A percentile compares a stretch with the other conserved stretches of the same genome.
Evolutionary conservation across 1,284 basidiomycete species (phyloP).

Genomic region (Anthracocystis setariae): DNA sequence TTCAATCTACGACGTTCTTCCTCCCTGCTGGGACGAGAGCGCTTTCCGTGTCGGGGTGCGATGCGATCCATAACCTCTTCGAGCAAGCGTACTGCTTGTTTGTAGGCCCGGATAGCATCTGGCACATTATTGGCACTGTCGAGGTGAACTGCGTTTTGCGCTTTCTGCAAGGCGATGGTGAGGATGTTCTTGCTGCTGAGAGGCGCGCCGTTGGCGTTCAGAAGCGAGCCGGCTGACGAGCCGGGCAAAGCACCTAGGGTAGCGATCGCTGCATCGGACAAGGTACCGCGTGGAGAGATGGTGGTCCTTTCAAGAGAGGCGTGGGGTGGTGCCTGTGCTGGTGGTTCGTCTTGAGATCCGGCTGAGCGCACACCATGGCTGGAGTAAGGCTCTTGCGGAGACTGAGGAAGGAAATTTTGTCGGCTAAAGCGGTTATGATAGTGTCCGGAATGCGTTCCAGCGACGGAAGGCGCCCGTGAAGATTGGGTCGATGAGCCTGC

Average conservation of each 20-base stretch:
- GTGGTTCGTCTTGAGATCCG: slow-evolving; percentile 1
- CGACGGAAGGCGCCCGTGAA: slow-evolving; percentile 35
- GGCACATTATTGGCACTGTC: slow-evolving; percentile 68
- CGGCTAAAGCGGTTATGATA: slow-evolving; percentile 50
- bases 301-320: slow-evolving; percentile 13
- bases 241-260: slow-evolving; percentile 51
- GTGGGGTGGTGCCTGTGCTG: slow-evolving; percentile 1
- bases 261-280: slow-evolving; percentile 52
- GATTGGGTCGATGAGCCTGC: slow-evolving; percentile 16
- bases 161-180: slow-evolving; percentile 68
- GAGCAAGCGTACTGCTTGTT: slow-evolving; percentile 67
- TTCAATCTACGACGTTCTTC: slow-evolving; percentile 67
- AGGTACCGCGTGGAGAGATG: slow-evolving; percentile 25
- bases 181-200: slow-evolving; percentile 67
- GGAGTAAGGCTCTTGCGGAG: slow-evolving; percentile 5
- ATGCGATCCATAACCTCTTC: slow-evolving; percentile 69
- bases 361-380: slow-evolving; percentile 4
- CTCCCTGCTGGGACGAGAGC: slow-evolving; percentile 57
- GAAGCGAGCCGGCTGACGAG: slow-evolving; percentile 31
- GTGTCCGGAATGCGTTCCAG: slow-evolving; percentile 14
- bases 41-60: slow-evolving; percentile 57
- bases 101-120: slow-evolving; percentile 68
- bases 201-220: slow-evolving; percentile 52
- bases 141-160: slow-evolving; percentile 68
- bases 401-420: slow-evolving; percentile 15